A percentile compares a stretch with the other conserved stretches of the same genome.
These are phyloP conservation scores for Fallopia convolvulus DNA, from an alignment of 148 eudicot genomes.

Conservation along the genomic window DNA sequence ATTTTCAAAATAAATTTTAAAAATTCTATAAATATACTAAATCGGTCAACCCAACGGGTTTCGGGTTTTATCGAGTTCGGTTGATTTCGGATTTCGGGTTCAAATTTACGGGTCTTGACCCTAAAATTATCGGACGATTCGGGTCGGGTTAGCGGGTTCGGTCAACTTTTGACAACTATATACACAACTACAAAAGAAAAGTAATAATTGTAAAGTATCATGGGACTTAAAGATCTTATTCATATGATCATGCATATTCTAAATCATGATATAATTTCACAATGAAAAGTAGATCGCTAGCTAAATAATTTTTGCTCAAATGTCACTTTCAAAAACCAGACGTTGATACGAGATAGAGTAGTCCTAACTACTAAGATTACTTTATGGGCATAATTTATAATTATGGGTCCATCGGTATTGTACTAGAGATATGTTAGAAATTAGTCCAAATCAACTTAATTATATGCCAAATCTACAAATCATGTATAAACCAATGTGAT, in stretches of 20 bases:
- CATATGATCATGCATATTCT: not conserved
- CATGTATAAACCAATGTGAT: not conserved
- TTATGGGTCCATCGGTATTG: slow-evolving; percentile 14
- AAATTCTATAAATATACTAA: too few species aligned
- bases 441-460: not conserved
- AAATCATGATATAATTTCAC: not conserved
- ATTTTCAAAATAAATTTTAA: too few species aligned
- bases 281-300: slow-evolving; percentile 1
- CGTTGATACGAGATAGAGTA: slow-evolving; percentile 10
- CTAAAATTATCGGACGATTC: too few species aligned
- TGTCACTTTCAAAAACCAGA: slow-evolving; percentile 23
- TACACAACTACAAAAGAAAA: not conserved
- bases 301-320: slow-evolving; percentile 11
- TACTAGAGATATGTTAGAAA: slow-evolving; percentile 12
- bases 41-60: too few species aligned
- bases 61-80: too few species aligned
- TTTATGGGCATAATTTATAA: slow-evolving; percentile 12
- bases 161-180: too few species aligned
- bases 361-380: slow-evolving; percentile 8
- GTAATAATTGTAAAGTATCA: not conserved
- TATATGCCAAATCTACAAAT: not conserved
- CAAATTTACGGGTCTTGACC: too few species aligned
- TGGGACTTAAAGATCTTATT: not conserved
- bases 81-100: too few species aligned
- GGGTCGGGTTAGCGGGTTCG: too few species aligned